phyloP scores from a whole-genome alignment of 257 asterid genomes.

The Przewalskia tangutica region DNA sequence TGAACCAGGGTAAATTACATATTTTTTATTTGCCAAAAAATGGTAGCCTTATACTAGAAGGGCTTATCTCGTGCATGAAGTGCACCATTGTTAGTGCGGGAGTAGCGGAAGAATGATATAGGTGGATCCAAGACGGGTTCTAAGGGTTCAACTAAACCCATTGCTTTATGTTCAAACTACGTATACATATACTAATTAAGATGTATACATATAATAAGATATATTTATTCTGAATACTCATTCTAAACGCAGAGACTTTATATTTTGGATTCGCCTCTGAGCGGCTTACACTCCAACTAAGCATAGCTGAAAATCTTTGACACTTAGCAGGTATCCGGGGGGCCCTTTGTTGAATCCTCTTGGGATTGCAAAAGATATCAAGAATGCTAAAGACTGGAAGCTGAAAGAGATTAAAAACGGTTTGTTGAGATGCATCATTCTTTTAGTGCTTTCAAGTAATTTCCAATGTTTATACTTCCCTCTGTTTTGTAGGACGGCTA shows the following conservation, averaged over 20 bases:
- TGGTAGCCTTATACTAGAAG: neutral
- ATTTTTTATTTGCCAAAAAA: neutral
- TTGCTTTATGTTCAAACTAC: neutral
- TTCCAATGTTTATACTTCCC: neutral
- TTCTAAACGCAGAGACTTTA: neutral
- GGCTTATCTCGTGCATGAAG: neutral
- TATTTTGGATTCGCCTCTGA: neutral
- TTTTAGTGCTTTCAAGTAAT: neutral
- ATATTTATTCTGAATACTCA: neutral
- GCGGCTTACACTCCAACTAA: neutral
- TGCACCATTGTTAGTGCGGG: neutral
- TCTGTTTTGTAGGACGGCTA: slow-evolving; percentile 42
- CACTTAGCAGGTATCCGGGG: slow-evolving; percentile 60
- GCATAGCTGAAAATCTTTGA: neutral
- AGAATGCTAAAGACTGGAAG: slow-evolving; percentile 76
- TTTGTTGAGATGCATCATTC: slow-evolving; percentile 1
- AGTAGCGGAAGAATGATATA: neutral
- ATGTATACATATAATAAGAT: neutral
- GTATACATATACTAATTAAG: neutral
- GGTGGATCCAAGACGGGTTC: neutral
- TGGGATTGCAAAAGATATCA: slow-evolving; percentile 76
- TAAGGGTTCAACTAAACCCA: neutral
- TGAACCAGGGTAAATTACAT: slow-evolving; percentile 60
- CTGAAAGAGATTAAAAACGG: slow-evolving; percentile 92
- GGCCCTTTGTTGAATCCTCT: slow-evolving; percentile 89